Evolutionary conservation across 2,329 filamentous ascomycete species (phyloP).

Genomic region (Epichloe amarillans): DNA sequence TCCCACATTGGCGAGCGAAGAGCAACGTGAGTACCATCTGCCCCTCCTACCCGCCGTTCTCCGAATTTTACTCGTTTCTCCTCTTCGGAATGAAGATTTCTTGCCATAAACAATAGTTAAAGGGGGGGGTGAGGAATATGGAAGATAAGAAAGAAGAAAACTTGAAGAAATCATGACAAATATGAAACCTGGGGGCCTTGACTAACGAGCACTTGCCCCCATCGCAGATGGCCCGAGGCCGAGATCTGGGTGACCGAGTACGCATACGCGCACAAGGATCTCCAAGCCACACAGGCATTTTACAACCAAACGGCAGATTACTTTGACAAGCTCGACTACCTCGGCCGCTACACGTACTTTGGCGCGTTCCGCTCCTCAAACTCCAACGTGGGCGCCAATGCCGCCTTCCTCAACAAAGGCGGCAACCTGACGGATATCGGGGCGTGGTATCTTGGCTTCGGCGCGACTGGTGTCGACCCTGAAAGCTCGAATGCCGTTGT

Average conservation of each 20-base stretch:
- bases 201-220: neutral
- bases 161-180: neutral
- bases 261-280: constrained; percentile 43
- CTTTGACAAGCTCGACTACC: constrained; percentile 43
- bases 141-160: no score
- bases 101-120: no score
- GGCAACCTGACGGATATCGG: constrained; percentile 66
- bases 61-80: neutral
- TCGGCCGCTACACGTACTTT: constrained; percentile 62
- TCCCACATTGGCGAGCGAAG: constrained; percentile 46
- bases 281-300: constrained; percentile 47
- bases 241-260: constrained; percentile 73
- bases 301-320: constrained; percentile 54
- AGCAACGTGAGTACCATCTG: constrained; percentile 17
- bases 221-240: constrained; percentile 42
- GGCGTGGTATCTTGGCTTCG: constrained; percentile 57
- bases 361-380: constrained; percentile 56
- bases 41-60: neutral
- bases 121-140: no score
- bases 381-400: constrained; percentile 64
- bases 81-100: no score
- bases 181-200: no score
- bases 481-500: constrained; percentile 9
- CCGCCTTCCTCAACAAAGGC: constrained; percentile 52
- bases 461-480: constrained; percentile 31